Conservation (phyloP, 1,139 yeast species). For the Saccharomyces hybrid region DNA sequence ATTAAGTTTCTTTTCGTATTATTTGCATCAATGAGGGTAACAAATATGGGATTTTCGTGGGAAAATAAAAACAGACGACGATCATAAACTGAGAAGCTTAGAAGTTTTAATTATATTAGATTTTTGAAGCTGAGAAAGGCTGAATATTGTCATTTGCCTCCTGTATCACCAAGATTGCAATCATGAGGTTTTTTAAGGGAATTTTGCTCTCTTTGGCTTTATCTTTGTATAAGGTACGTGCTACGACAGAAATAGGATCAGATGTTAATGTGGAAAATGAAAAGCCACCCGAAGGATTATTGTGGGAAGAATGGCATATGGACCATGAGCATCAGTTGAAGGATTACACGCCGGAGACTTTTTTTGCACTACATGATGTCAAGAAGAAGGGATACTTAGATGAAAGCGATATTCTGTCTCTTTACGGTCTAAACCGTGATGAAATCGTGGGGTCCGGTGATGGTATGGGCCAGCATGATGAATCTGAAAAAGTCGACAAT, state of each 20-base stretch:
- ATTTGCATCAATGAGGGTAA: not conserved
- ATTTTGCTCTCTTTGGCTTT: not conserved
- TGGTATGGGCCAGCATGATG: constrained; percentile 76
- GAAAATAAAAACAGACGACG: not conserved
- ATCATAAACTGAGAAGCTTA: not conserved
- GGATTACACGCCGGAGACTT: constrained; percentile 64
- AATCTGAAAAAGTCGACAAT: constrained; percentile 49
- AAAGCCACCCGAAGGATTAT: constrained; percentile 42
- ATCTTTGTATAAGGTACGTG: constrained; percentile 1
- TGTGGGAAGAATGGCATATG: constrained; percentile 89
- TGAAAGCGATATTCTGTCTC: constrained; percentile 58
- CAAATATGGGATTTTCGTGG: not conserved
- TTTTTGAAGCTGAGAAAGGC: not conserved
- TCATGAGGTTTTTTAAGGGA: not conserved
- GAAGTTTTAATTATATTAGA: too few relatives aligned
- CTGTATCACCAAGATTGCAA: not conserved
- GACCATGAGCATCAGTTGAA: constrained; percentile 74
- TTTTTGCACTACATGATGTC: constrained; percentile 75
- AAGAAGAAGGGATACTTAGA: constrained; percentile 48
- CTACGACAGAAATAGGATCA: constrained; percentile 3
- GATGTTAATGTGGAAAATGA: constrained; percentile 29
- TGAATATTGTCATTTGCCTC: not conserved
- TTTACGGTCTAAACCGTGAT: constrained; percentile 72
- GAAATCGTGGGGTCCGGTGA: constrained; percentile 80
- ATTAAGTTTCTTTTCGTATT: not conserved